These are phyloP conservation scores for Lactarius indigo DNA, from an alignment of 768 basidiomycete species.

Conservation along the genomic window DNA sequence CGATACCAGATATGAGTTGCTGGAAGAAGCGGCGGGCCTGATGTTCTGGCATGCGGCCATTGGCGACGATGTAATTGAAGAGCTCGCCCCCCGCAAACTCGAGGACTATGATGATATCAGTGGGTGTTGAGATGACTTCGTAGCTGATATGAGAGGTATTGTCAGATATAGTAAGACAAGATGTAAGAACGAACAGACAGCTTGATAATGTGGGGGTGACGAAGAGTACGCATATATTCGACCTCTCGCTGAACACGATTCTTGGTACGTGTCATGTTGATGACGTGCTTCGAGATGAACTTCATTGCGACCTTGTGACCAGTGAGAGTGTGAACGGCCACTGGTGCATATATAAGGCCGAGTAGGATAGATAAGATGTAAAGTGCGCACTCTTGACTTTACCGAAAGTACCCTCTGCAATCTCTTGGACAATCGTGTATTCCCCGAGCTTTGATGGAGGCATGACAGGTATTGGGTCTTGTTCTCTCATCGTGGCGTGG, in stretches of 20 bases:
- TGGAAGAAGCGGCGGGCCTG: constrained; percentile 95
- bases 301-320: constrained; percentile 98
- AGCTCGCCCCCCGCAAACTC: constrained; percentile 96
- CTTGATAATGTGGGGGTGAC: constrained; percentile 98
- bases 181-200: constrained; percentile 52
- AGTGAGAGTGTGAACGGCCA: constrained; percentile 91
- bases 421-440: constrained; percentile 82
- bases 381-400: constrained; percentile 91
- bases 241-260: constrained; percentile 92
- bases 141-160: constrained; percentile 43
- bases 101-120: constrained; percentile 97
- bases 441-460: constrained; percentile 80
- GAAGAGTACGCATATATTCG: constrained; percentile 90
- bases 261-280: constrained; percentile 87
- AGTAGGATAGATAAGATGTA: not conserved
- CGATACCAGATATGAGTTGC: constrained; percentile 95
- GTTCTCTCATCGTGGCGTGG: constrained; percentile 27
- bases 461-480: constrained; percentile 34
- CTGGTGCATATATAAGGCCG: constrained; percentile 39
- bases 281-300: constrained; percentile 92
- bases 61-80: constrained; percentile 96
- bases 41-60: constrained; percentile 86
- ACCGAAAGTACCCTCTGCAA: constrained; percentile 96
- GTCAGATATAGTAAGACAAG: constrained; percentile 15
- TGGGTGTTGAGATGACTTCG: constrained; percentile 88